phyloP scores from a whole-genome alignment of 208 protist species.

The Trypanosoma rangeli region DNA sequence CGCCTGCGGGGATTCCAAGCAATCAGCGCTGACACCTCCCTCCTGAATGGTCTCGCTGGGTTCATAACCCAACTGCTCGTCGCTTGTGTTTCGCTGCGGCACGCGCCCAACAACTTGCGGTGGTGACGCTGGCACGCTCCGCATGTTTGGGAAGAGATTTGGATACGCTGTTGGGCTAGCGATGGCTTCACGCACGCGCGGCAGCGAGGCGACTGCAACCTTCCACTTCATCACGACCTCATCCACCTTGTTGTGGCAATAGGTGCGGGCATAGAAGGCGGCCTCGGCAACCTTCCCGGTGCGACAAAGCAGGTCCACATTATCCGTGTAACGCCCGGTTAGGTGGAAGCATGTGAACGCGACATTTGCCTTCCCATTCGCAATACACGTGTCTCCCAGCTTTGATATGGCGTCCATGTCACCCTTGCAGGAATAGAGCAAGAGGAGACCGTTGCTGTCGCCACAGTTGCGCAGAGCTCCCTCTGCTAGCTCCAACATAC shows the following conservation, averaged over 20 bases:
- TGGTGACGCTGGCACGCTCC: background rate
- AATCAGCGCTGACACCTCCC: background rate
- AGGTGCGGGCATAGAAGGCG: conserved; percentile 96
- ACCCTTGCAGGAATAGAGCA: conserved; percentile 75
- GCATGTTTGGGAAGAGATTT: conserved; percentile 93
- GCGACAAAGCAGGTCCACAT: conserved; percentile 84
- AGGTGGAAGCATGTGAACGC: conserved; percentile 94
- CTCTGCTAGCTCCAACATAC: conserved; percentile 83
- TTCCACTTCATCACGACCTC: conserved; percentile 92
- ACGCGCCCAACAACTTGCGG: conserved; percentile 10
- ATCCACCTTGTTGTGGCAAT: conserved; percentile 79
- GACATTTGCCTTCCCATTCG: conserved; percentile 88
- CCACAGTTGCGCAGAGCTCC: conserved; percentile 53
- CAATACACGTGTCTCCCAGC: conserved; percentile 64
- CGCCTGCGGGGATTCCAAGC: conserved; percentile 7
- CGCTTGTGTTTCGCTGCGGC: background rate
- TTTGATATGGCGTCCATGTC: conserved; percentile 68
- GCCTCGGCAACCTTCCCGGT: conserved; percentile 91
- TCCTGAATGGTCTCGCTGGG: background rate
- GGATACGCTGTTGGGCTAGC: conserved; percentile 93
- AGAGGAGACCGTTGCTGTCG: conserved; percentile 75
- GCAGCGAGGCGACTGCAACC: conserved; percentile 63
- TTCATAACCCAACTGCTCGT: background rate
- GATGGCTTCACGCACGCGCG: conserved; percentile 83
- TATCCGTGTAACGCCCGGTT: conserved; percentile 66